Evolutionary conservation across 108 stramenopile genomes (phyloP), one percentile per base, ranked within the genome.

Genomic region (Cyclotella atomus): DNA sequence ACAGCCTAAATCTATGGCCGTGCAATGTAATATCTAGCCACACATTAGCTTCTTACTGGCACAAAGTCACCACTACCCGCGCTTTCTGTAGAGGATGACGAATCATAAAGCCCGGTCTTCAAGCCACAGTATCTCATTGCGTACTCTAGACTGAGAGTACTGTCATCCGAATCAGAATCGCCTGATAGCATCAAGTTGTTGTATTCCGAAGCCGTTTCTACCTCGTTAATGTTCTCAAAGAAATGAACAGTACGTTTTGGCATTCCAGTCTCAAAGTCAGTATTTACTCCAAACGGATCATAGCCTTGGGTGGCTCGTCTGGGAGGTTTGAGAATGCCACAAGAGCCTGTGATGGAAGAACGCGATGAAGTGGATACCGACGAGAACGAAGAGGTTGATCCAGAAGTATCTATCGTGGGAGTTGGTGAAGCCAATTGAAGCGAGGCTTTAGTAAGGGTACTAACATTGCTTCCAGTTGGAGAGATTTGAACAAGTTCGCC

Each of bases 281-380:
- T 38, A 7, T 45, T 38, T 9, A 45, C 29, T 23, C 70, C 70
- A 45, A 70, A 70, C 2, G 70, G 70, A 59, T 70, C 70, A 24
- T 70, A 70, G 17, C 53, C 53, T 36, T 16, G 28, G n/a, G 27
- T 44, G 5, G 56, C 70, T 45, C 55, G 33, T 14, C 36, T 54
- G 2, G 70, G 70, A 70, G 70, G 70, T 15, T 60, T 41, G 19
- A 70, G 70, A 25, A 70, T 70, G 1, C 70, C 70, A 38, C 15
- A 36, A 14, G 68, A 55, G 27, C 25, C n/a, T n/a, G n/a, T 41
- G 43, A 8, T 24, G 0, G 56, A 59, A 9, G 34, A 69, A 25
- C 14, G 32, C 5, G 68, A 34, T n/a, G 55, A 56, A 23, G 66
- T 45, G 17, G 53, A 45, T 1, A n/a, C n/a, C 0, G 68, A 69